Percentiles rank a stretch among this genome's conserved stretches.
These are phyloP conservation scores for Phellinidium pouzarii DNA, from an alignment of 1,284 basidiomycete genomes.

Conservation along the genomic window DNA sequence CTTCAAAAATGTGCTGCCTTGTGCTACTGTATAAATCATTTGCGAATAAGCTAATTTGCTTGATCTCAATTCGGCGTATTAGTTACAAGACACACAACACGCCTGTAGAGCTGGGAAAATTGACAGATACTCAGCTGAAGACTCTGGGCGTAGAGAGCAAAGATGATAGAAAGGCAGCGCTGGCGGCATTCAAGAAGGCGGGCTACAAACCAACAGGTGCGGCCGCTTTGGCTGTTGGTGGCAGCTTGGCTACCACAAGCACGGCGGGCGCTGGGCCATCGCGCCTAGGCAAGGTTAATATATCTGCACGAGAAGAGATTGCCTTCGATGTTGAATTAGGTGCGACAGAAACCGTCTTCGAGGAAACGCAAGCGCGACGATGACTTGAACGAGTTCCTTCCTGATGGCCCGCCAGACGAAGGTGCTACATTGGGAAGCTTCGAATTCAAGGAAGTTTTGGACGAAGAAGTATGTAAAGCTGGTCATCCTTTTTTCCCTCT, in stretches of 20 bases:
- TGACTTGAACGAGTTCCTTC: constrained; percentile 55
- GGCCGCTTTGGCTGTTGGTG: constrained; percentile 9
- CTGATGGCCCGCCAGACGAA: constrained; percentile 43
- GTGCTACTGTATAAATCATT: constrained; percentile 12
- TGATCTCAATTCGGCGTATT: constrained; percentile 12
- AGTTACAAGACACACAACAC: constrained; percentile 77
- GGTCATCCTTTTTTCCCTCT: not conserved
- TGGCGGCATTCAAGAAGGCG: constrained; percentile 58
- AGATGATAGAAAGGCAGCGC: constrained; percentile 57
- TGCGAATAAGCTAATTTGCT: constrained; percentile 16
- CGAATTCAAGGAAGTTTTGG: constrained; percentile 65
- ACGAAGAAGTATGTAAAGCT: constrained; percentile 51
- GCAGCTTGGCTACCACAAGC: constrained; percentile 2
- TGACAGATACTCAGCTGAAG: constrained; percentile 56
- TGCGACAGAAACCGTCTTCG: constrained; percentile 34
- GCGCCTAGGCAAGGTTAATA: constrained; percentile 15
- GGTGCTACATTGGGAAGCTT: constrained; percentile 45
- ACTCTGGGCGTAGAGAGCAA: constrained; percentile 57
- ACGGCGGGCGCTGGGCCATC: constrained; percentile 27
- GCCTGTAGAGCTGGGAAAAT: constrained; percentile 44
- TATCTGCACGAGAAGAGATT: not conserved
- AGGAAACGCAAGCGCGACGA: constrained; percentile 48
- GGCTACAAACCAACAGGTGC: constrained; percentile 34
- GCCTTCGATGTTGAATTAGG: not conserved
- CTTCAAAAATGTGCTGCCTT: constrained; percentile 66